A percentile compares a stretch with the other conserved stretches of the same genome.
phyloP scores from a whole-genome alignment of 2,329 filamentous ascomycete species.

The Colletotrichum coccodes region DNA sequence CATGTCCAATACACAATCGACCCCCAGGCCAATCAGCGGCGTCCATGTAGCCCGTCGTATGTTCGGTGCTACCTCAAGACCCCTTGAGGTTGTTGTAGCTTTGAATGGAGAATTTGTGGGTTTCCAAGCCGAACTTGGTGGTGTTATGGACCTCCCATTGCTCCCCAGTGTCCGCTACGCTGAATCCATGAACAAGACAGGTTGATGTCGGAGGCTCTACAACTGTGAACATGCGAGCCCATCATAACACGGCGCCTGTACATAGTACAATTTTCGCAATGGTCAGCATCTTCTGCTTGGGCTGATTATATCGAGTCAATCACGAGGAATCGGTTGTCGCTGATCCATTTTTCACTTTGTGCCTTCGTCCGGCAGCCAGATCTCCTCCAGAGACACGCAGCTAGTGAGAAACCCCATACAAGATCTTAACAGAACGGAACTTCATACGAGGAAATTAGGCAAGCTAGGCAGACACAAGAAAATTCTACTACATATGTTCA shows the following conservation, averaged over 20 bases:
- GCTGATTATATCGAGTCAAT: not conserved
- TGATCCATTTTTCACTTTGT: not conserved
- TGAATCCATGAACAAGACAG: too few species aligned
- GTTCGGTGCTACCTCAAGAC: conserved; percentile 17
- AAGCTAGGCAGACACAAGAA: conserved; percentile 33
- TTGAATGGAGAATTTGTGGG: conserved; percentile 1
- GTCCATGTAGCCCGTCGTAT: conserved; percentile 10
- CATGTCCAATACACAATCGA: not conserved
- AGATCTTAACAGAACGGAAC: not conserved
- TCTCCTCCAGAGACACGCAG: not conserved
- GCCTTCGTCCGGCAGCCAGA: not conserved
- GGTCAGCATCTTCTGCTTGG: not conserved
- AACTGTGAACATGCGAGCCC: too few species aligned
- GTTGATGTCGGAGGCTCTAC: too few species aligned
- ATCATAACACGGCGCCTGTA: too few species aligned
- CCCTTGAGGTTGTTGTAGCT: not conserved
- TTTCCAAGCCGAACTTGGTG: not conserved
- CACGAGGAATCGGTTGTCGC: too few species aligned
- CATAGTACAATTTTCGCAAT: too few species aligned
- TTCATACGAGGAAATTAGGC: conserved; percentile 23
- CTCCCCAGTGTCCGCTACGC: not conserved
- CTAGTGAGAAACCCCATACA: not conserved
- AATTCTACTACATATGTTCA: conserved; percentile 59
- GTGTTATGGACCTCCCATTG: not conserved
- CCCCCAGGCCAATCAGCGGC: conserved; percentile 2